Evolutionary conservation across 148 eudicot genomes (phyloP).

Genomic region (Arbutus unedo): DNA sequence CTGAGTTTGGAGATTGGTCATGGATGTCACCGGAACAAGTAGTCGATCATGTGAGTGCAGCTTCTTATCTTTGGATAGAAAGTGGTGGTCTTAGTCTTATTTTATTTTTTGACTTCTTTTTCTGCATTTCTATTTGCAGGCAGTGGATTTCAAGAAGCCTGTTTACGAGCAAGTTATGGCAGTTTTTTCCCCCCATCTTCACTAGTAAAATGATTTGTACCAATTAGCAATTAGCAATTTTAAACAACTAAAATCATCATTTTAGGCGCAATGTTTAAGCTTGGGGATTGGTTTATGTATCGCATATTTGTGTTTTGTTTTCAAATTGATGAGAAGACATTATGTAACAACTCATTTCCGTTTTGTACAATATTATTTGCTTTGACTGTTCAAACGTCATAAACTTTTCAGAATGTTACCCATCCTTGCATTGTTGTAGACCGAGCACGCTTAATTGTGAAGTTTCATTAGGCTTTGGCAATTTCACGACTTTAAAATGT

Average conservation of each 20-base stretch:
- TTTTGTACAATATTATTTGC: too few species aligned
- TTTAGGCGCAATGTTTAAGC: neutral
- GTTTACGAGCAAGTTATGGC: constrained; percentile 75
- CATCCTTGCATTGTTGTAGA: too few species aligned
- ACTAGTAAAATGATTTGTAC: constrained; percentile 18
- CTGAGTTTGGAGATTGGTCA: constrained; percentile 93
- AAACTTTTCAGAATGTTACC: too few species aligned
- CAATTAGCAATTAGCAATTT: neutral
- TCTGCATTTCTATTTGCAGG: constrained; percentile 43
- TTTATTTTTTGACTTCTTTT: neutral
- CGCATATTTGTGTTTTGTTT: neutral
- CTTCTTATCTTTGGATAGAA: neutral
- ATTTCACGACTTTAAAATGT: too few species aligned
- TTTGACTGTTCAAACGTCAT: too few species aligned
- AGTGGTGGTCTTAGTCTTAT: neutral
- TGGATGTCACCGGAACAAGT: constrained; percentile 90
- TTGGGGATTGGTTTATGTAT: neutral
- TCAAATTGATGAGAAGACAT: neutral
- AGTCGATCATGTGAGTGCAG: constrained; percentile 50
- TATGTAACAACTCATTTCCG: too few species aligned
- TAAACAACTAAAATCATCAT: neutral
- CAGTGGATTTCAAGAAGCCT: constrained; percentile 82
- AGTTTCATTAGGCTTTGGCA: too few species aligned
- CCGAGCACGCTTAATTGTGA: too few species aligned
- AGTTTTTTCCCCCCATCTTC: constrained; percentile 68